Conservation (phyloP, 768 basidiomycete species). For the Hericium erinaceus region DNA sequence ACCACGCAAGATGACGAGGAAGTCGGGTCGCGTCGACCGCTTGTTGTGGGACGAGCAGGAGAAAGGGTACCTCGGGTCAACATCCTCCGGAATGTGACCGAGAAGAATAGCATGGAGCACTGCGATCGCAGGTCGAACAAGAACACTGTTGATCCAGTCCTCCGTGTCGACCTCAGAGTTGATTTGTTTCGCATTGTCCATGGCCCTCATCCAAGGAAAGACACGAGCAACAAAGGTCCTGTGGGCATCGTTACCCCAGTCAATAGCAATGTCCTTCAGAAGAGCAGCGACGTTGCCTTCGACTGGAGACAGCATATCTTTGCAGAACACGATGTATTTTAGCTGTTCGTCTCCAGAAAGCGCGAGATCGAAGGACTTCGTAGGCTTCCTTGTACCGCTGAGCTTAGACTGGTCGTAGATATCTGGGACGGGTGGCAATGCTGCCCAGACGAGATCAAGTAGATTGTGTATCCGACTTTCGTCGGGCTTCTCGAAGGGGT, state of each 20-base stretch:
- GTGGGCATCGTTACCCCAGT: not conserved
- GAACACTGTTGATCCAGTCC: not conserved
- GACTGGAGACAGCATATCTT: not conserved
- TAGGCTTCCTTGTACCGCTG: not conserved
- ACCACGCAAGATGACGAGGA: not conserved
- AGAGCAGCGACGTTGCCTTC: not conserved
- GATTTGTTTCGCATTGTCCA: not conserved
- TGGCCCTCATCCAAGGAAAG: not conserved
- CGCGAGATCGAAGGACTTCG: not conserved
- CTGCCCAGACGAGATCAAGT: not conserved
- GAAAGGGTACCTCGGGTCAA: not conserved
- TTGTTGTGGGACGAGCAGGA: not conserved
- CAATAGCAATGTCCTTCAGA: not conserved
- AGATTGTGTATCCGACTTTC: not conserved
- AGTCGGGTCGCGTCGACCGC: not conserved
- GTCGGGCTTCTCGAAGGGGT: not conserved
- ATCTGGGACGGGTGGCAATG: not conserved
- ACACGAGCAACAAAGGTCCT: not conserved
- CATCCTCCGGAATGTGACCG: not conserved
- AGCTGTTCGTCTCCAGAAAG: not conserved
- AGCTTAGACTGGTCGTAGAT: not conserved
- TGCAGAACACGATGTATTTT: not conserved
- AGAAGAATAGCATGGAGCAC: not conserved
- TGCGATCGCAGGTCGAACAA: not conserved
- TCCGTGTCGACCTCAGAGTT: not conserved